These are phyloP conservation scores for Coemansia sp. DNA, from an alignment of 192 early-diverging fungal genomes.

Conservation along the genomic window DNA sequence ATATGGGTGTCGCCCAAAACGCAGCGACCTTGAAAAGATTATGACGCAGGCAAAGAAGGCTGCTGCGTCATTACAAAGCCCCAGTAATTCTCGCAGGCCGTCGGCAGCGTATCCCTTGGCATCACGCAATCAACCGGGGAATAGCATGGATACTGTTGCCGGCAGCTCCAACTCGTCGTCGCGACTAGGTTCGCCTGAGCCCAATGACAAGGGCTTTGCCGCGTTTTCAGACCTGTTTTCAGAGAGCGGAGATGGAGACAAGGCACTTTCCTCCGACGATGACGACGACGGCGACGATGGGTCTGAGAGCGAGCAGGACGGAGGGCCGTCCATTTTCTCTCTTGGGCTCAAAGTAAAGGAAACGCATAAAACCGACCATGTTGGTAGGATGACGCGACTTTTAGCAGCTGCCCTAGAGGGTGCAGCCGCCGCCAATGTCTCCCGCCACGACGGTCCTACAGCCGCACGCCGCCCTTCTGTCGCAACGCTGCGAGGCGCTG, in stretches of 20 bases:
- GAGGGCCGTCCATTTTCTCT: background rate
- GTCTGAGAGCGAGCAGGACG: background rate
- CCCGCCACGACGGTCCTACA: conserved; percentile 4
- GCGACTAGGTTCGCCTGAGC: conserved; percentile 19
- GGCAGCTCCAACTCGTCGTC: conserved; percentile 22
- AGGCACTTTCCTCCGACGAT: background rate
- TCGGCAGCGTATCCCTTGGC: background rate
- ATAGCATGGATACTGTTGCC: background rate
- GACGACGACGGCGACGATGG: background rate
- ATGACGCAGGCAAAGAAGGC: conserved; percentile 14
- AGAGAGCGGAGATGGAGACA: conserved; percentile 9
- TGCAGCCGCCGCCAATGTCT: background rate
- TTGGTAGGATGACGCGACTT: conserved; percentile 30
- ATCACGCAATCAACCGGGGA: background rate
- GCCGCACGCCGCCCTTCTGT: conserved; percentile 5
- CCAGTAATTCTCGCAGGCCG: conserved; percentile 12
- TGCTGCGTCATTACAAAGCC: conserved; percentile 4
- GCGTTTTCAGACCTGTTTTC: conserved; percentile 30
- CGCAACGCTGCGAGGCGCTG: conserved; percentile 5
- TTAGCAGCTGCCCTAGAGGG: conserved; percentile 17
- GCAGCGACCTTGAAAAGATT: conserved; percentile 9
- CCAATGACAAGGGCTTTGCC: conserved; percentile 3
- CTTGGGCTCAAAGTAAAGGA: conserved; percentile 20
- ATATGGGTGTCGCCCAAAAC: conserved; percentile 20
- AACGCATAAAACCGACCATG: conserved; percentile 32